Base-by-base conservation (phyloP, 495 filamentous ascomycete species). In the Penicillium ochrochloron region DNA sequence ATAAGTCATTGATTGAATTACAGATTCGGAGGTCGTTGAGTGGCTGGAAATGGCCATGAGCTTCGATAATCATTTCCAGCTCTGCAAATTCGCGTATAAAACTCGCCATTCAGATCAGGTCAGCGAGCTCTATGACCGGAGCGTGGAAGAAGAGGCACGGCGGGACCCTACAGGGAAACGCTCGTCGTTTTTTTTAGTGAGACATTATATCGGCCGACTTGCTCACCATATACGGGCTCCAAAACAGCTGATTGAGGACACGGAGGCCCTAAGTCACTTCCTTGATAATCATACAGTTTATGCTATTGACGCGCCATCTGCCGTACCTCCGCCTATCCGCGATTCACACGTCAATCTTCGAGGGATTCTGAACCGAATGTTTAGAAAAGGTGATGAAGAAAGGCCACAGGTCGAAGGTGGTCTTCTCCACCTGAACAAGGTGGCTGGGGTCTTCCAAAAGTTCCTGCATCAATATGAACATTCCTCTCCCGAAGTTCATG, bases 331-430 rank as follows among this genome's bases (percentile, higher is more conserved):
- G 23, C 29, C 29, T 9, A 25, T 21, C 9, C 29, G n/a, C 11
- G 52, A 55, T 25, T 17, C 29, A 37, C 27, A 55, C 1, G 23
- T 25, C 15, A 33, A 55, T 37, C 52, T 55, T 25, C 25, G 23
- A 10, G 52, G 52, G 10, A 34, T 55, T 55, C 27, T 55, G 15
- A 35, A 55, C 52, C 52, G 52, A 34, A 55, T 55, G 52, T 55
- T 55, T 19, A 33, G 15, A n/a, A 37, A 55, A 55, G 21, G 23
- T 12, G 15, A 25, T 21, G 12, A 37, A 10, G 52, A 55, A 34
- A 33, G 52, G 27, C 33, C 23, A 25, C 4, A 55, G 27, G 27
- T 55, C 27, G 33, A 55, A 25, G n/a, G 14, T 35, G 52, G 52
- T 34, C 52, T 55, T 5, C 52, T 55, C 17, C 11, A 35, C 14